These are phyloP conservation scores for Taxillus chinensis DNA, from an alignment of 164 flowering plant species.

Conservation along the genomic window DNA sequence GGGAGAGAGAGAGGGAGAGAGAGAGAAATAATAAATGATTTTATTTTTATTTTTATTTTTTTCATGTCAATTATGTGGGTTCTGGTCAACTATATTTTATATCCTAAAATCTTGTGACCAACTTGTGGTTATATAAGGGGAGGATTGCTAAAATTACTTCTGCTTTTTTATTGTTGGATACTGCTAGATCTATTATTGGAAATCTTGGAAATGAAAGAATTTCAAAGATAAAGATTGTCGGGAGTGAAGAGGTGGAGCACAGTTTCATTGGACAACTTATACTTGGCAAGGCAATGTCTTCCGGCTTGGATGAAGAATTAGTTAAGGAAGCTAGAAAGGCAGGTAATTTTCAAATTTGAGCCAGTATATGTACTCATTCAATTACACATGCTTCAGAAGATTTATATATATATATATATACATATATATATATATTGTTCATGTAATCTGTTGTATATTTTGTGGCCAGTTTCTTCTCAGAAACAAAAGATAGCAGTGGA, in stretches of 20 bases:
- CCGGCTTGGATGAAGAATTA: slow-evolving; percentile 64
- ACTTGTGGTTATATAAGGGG: too few species aligned
- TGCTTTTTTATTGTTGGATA: slow-evolving; percentile 6
- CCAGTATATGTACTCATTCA: too few species aligned
- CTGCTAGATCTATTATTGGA: slow-evolving; percentile 48
- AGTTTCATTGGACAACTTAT: slow-evolving; percentile 77
- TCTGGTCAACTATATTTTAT: too few species aligned
- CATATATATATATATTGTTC: too few species aligned
- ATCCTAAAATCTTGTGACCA: too few species aligned
- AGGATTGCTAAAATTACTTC: too few species aligned
- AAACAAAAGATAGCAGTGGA: slow-evolving; percentile 76
- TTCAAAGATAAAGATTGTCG: slow-evolving; percentile 58
- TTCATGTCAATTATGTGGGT: too few species aligned
- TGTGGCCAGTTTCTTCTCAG: slow-evolving; percentile 66
- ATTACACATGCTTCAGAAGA: too few species aligned
- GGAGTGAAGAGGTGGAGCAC: slow-evolving; percentile 56
- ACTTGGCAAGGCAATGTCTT: slow-evolving; percentile 39
- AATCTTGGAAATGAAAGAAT: slow-evolving; percentile 68
- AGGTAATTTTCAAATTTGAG: slow-evolving; percentile 27
- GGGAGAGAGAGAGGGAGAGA: too few species aligned
- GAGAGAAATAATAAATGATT: too few species aligned
- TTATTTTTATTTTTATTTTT: too few species aligned
- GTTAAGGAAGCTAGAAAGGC: slow-evolving; percentile 73
- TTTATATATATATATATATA: too few species aligned
- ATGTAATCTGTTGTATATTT: slow-evolving; percentile 2